These are phyloP conservation scores for Alternaria consortialis DNA, from an alignment of 2,329 filamentous ascomycete species.

Conservation along the genomic window DNA sequence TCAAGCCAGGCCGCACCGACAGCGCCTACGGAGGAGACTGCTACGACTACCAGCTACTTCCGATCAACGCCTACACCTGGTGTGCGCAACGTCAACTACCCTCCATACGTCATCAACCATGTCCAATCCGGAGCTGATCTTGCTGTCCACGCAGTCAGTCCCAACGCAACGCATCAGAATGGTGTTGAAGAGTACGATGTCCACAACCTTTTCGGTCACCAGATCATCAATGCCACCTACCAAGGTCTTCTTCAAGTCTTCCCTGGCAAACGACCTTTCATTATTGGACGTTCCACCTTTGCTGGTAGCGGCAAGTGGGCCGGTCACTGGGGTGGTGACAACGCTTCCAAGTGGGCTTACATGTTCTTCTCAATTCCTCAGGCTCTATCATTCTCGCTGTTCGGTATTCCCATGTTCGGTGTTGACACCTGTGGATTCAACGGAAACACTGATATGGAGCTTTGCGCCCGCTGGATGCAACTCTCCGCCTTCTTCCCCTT, in stretches of 20 bases:
- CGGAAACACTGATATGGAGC: slow-evolving; percentile 71
- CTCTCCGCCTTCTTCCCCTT: slow-evolving; percentile 79
- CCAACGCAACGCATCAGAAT: slow-evolving; percentile 79
- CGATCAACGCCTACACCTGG: slow-evolving; percentile 70
- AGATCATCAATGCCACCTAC: slow-evolving; percentile 80
- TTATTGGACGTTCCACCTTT: slow-evolving; percentile 85
- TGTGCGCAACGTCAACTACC: slow-evolving; percentile 73
- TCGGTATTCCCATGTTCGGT: slow-evolving; percentile 80
- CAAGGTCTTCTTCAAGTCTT: slow-evolving; percentile 71
- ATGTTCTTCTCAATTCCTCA: slow-evolving; percentile 82
- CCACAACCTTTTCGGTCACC: slow-evolving; percentile 75
- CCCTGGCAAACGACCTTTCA: slow-evolving; percentile 77
- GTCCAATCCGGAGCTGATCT: slow-evolving; percentile 70
- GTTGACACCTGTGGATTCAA: slow-evolving; percentile 71
- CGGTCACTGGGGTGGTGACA: slow-evolving; percentile 83
- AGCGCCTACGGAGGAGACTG: slow-evolving; percentile 19
- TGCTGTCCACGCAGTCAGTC: slow-evolving; percentile 75
- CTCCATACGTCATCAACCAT: slow-evolving; percentile 80
- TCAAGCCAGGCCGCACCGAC: slow-evolving; percentile 58
- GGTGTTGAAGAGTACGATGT: slow-evolving; percentile 81
- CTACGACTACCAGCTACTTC: slow-evolving; percentile 57
- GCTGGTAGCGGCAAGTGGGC: slow-evolving; percentile 77
- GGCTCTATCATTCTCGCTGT: slow-evolving; percentile 76
- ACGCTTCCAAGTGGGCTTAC: slow-evolving; percentile 73
- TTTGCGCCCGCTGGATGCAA: slow-evolving; percentile 79